phyloP scores from a whole-genome alignment of 2,329 filamentous ascomycete genomes.

The Pseudocercospora vitis region DNA sequence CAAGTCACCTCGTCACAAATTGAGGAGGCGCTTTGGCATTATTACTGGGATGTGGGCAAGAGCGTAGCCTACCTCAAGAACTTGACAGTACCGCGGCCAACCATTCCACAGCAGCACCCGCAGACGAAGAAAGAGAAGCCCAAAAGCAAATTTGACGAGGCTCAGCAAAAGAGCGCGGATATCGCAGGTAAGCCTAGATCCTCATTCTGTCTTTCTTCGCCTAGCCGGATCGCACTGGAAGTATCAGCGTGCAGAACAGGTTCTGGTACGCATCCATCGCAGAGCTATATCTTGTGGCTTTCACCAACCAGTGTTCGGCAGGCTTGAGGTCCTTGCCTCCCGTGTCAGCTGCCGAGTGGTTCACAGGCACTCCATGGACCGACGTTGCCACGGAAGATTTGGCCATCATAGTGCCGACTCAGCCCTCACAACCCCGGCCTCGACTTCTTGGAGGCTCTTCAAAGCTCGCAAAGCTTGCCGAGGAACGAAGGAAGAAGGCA shows the following conservation, averaged over 20 bases:
- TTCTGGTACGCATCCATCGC: not conserved
- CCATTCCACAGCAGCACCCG: slow-evolving; percentile 32
- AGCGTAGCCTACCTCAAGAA: slow-evolving; percentile 74
- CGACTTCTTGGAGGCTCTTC: slow-evolving; percentile 78
- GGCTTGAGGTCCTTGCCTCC: slow-evolving; percentile 16
- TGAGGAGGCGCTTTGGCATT: slow-evolving; percentile 89
- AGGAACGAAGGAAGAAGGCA: slow-evolving; percentile 79
- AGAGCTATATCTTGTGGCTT: slow-evolving; percentile 18
- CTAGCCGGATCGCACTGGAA: not conserved
- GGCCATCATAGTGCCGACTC: slow-evolving; percentile 60
- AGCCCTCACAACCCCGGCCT: slow-evolving; percentile 54
- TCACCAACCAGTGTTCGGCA: slow-evolving; percentile 26
- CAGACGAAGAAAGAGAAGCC: slow-evolving; percentile 43
- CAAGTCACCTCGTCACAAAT: slow-evolving; percentile 70
- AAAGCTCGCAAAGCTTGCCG: slow-evolving; percentile 87
- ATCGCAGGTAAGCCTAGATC: slow-evolving; percentile 48
- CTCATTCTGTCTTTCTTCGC: slow-evolving; percentile 12
- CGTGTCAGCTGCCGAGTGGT: slow-evolving; percentile 61
- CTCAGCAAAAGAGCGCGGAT: slow-evolving; percentile 45
- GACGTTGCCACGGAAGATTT: slow-evolving; percentile 66
- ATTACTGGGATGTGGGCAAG: slow-evolving; percentile 91
- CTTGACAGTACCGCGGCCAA: slow-evolving; percentile 26
- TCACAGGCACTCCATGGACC: slow-evolving; percentile 83
- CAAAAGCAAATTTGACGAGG: slow-evolving; percentile 49
- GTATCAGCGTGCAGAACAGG: not conserved